Evolutionary conservation across 1,139 yeast genomes (phyloP).

Genomic region (Hyphopichia khmerensis): DNA sequence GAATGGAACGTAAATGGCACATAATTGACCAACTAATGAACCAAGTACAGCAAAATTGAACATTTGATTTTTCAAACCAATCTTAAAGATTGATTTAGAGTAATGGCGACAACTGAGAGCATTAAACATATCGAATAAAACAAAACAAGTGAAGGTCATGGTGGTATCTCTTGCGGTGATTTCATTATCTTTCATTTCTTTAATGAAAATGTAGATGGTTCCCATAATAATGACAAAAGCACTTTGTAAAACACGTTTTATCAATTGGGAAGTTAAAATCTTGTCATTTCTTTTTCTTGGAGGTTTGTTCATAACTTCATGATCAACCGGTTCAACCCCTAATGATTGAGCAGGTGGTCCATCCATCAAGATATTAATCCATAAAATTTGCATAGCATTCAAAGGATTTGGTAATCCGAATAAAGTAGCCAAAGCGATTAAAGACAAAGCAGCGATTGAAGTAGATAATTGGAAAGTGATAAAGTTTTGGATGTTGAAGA

Average conservation of each 20-base stretch:
- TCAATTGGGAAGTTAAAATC: conserved; percentile 67
- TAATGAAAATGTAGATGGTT: conserved; percentile 78
- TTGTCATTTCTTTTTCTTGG: conserved; percentile 85
- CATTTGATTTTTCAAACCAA: conserved; percentile 81
- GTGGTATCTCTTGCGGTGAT: conserved; percentile 94
- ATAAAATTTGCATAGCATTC: conserved; percentile 96
- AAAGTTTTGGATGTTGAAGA: conserved; percentile 90
- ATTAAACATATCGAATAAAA: conserved; percentile 91
- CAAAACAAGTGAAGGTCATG: conserved; percentile 98
- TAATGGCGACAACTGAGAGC: conserved; percentile 90
- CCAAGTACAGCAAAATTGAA: conserved; percentile 92
- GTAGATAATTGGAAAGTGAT: conserved; percentile 93
- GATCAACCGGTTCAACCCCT: conserved; percentile 97
- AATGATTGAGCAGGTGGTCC: conserved; percentile 99
- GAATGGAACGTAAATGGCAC: conserved; percentile 90
- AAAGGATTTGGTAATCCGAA: conserved; percentile 92
- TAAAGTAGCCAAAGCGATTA: conserved; percentile 83
- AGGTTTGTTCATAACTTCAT: conserved; percentile 90
- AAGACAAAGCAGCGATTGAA: conserved; percentile 88
- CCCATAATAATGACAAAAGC: conserved; percentile 73
- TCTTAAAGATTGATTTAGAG: conserved; percentile 73
- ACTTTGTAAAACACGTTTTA: conserved; percentile 72
- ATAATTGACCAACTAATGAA: conserved; percentile 84
- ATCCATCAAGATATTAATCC: conserved; percentile 98
- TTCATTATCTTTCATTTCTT: conserved; percentile 78